Evolutionary conservation across 2,329 filamentous ascomycete genomes (phyloP).

Genomic region (Mycosphaerella arachidis): DNA sequence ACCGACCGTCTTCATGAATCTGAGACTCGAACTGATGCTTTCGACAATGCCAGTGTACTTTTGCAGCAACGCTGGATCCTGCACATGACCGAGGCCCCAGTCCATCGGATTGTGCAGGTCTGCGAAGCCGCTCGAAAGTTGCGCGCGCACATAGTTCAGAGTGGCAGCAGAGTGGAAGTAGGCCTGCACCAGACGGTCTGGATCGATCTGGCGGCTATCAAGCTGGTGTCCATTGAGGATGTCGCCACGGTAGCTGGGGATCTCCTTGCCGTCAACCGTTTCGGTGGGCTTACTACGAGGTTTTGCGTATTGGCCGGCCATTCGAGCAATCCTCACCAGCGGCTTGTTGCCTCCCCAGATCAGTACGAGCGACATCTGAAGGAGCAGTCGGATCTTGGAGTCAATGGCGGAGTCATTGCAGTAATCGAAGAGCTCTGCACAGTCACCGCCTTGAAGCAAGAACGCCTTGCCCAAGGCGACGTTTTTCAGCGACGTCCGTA

Average conservation of each 20-base stretch:
- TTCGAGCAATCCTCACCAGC: constrained; percentile 88
- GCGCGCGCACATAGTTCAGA: constrained; percentile 83
- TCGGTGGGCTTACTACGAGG: constrained; percentile 86
- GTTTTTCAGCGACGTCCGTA: constrained; percentile 75
- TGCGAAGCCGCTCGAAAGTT: constrained; percentile 81
- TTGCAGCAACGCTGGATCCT: constrained; percentile 73
- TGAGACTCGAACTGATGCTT: constrained; percentile 75
- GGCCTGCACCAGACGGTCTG: constrained; percentile 76
- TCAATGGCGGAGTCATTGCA: constrained; percentile 86
- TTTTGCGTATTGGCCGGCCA: constrained; percentile 95
- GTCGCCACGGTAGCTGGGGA: constrained; percentile 89
- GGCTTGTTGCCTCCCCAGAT: constrained; percentile 81
- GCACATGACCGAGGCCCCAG: constrained; percentile 90
- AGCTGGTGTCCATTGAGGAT: constrained; percentile 85
- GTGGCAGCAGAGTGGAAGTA: constrained; percentile 96
- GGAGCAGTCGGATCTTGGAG: constrained; percentile 89
- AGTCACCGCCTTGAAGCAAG: constrained; percentile 92
- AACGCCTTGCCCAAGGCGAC: constrained; percentile 89
- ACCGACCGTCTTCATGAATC: constrained; percentile 91
- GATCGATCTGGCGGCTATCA: constrained; percentile 75
- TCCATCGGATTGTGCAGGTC: constrained; percentile 90
- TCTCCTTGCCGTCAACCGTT: constrained; percentile 69
- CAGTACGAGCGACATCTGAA: constrained; percentile 95
- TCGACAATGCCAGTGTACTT: constrained; percentile 82
- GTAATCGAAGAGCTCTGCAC: constrained; percentile 95